Evolutionary conservation across 1,284 basidiomycete genomes (phyloP).

Genomic region (Naganishia albida): DNA sequence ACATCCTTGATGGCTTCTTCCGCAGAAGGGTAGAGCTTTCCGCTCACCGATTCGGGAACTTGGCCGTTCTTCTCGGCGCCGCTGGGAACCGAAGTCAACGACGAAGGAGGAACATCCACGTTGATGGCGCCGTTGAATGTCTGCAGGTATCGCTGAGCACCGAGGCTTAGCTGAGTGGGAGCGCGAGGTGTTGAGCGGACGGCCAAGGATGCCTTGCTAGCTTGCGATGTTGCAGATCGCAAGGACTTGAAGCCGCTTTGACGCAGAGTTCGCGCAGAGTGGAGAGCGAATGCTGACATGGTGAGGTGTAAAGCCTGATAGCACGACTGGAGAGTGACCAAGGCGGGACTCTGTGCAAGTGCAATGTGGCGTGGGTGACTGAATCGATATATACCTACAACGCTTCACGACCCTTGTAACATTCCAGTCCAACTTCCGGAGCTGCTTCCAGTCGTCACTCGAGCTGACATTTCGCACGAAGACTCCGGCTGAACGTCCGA

Average conservation of each 20-base stretch:
- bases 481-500: conserved; percentile 5
- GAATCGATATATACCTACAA: conserved; percentile 16
- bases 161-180: conserved; percentile 4
- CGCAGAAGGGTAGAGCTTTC: conserved; percentile 74
- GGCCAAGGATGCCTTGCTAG: not conserved
- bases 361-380: not conserved
- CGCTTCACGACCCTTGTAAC: not conserved
- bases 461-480: conserved; percentile 9
- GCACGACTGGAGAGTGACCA: not conserved
- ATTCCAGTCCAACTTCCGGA: not conserved
- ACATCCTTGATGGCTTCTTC: conserved; percentile 81
- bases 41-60: conserved; percentile 33
- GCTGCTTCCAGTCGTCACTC: not conserved
- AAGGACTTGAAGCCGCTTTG: conserved; percentile 23
- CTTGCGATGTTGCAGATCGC: not conserved
- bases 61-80: conserved; percentile 19
- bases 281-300: conserved; percentile 24
- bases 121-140: conserved; percentile 12
- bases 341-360: not conserved
- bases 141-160: conserved; percentile 16
- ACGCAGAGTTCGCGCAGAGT: conserved; percentile 13
- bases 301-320: not conserved
- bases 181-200: not conserved
- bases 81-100: conserved; percentile 16
- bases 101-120: conserved; percentile 3